Base-by-base conservation (phyloP, 2,329 filamentous ascomycete species). In the Domatiomyces catenatus region DNA sequence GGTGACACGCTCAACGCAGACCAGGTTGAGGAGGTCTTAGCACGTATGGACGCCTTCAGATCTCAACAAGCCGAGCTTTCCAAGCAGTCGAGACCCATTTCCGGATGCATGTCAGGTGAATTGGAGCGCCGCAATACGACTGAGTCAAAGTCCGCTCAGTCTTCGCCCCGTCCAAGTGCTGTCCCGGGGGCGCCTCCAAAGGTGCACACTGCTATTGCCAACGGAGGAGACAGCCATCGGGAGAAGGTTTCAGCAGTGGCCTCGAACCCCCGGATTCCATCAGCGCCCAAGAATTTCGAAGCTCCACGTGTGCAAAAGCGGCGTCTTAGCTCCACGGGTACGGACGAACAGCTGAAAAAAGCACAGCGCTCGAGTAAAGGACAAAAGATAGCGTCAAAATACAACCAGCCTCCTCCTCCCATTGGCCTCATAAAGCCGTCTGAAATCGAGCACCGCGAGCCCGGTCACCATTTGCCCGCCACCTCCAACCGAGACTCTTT, bases 1-100 rank as follows among this genome's bases (percentile, higher is more conserved):
- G 52, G 52, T 15, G 57, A 60, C 42, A 42, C 24, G 8, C 46
- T 58, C 5, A 48, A 55, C 42, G 49, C 52, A 2, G 45, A 53
- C 26, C 43, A 55, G n/a, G 42, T 59, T 43, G 48, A 47, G 7
- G 26, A 39, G 4, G 24, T 59, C 5, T 44, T 57, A 44, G 50
- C 39, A 8, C 53, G 52, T 8, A 59, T 59, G 56, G 43, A 54
- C 12, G 47, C 12, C 10, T 58, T 49, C 26, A 18, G 15, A 24
- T 43, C 26, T 10, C 45, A 42, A 12, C 47, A 51, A 46, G 45
- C 24, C 10, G 20, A 49, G 17, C 10, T 15, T 12, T 10, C 12
- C 10, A 39, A 15, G 15, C 32, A 39, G 32, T 1, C 15, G 32
- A 39, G 32, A 39, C 12, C 10, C 10, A 15, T 39, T 4, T 39